Base-by-base conservation (phyloP, 2,329 filamentous ascomycete genomes). In the Lasiodiplodia citricola region DNA sequence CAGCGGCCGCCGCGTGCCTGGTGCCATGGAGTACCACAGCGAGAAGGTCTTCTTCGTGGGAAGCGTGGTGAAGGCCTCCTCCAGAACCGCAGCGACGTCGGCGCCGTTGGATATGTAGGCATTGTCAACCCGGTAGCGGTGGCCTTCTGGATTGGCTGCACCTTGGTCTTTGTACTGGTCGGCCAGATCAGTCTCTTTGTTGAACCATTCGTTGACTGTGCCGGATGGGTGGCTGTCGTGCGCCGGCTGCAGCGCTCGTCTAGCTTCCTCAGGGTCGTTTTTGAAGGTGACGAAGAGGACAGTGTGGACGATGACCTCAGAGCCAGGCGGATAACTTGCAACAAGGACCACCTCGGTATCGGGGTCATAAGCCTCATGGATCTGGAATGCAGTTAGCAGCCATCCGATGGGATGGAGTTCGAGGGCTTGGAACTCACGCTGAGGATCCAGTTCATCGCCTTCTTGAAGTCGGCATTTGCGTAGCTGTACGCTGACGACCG, bases 51-150 rank as follows among this genome's bases (percentile, higher is more conserved):
- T 65, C 35, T 38, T 38, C 25, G 58, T 68, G 7, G 58, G 67
- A 1, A 69, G 52, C 25, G 58, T 69, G 50, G 69, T 54, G 28
- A 65, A 65, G 4, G 57, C 50, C 14, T 76, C 70, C 70, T 85
- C 80, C 23, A 87, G 74, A 0, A 84, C 80, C 1, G 74, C 72
- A 0, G 80, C 74, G 0, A 86, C 81, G 70, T 87, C 82, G 1
- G 77, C 79, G 47, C 84, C 80, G 72, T 87, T 83, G 3, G 75
- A 68, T 28, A 87, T 74, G 72, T 86, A 87, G 0, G 79, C 81
- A 71, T 87, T 87, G 65, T 87, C 85, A 2, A 79, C 78, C 64
- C 78, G 80, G 75, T 86, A 87, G 6, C 85, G 80, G 75, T 85
- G 82, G 3, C 75, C 76, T n/a, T 76, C 70, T 0, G 86, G 86